Percentiles rank a stretch among this genome's conserved stretches.
These are phyloP conservation scores for Naegleria gruberi DNA, from an alignment of 208 protist genomes.

Conservation along the genomic window DNA sequence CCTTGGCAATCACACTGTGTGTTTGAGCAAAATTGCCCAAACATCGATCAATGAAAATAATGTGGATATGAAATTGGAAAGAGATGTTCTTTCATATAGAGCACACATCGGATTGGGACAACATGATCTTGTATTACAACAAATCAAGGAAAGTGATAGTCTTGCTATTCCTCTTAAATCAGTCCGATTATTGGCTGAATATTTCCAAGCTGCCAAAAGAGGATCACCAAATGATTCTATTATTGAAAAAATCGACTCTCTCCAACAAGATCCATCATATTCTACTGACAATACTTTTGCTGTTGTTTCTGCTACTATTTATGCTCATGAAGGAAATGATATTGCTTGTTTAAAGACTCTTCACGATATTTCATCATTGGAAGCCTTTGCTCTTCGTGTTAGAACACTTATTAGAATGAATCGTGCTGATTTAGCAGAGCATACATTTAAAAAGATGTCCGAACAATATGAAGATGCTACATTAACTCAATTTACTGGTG, in stretches of 20 bases:
- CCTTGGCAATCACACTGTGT: constrained; percentile 69
- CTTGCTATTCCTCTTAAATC: constrained; percentile 50
- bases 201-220: constrained; percentile 30
- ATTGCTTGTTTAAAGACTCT: constrained; percentile 49
- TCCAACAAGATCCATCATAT: not conserved
- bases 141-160: constrained; percentile 43
- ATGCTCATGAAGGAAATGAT: constrained; percentile 46
- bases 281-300: constrained; percentile 36
- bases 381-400: constrained; percentile 34
- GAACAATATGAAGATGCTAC: constrained; percentile 65
- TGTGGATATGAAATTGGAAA: constrained; percentile 52
- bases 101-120: constrained; percentile 67
- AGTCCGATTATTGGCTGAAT: constrained; percentile 51
- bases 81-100: constrained; percentile 52
- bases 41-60: constrained; percentile 31
- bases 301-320: constrained; percentile 49
- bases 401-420: constrained; percentile 61
- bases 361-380: not conserved
- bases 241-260: not conserved
- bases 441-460: constrained; percentile 63
- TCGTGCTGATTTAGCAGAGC: constrained; percentile 57
- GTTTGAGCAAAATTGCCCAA: constrained; percentile 55
- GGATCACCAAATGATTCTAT: constrained; percentile 11
- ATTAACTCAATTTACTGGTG: constrained; percentile 56
- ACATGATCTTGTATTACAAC: constrained; percentile 50